Conservation (phyloP, 345 rosid species). For the Gossypium australe region DNA sequence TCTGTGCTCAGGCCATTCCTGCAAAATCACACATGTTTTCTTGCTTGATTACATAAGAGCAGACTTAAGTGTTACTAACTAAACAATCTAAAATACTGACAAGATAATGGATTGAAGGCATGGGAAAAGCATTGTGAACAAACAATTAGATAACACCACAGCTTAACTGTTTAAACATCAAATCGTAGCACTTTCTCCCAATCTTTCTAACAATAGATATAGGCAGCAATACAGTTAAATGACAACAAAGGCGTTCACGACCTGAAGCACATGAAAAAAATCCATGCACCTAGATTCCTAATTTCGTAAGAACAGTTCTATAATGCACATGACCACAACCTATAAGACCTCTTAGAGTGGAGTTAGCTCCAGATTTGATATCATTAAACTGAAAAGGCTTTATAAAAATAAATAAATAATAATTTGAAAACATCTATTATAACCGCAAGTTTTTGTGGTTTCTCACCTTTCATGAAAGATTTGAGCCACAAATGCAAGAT, state of each 20-base stretch:
- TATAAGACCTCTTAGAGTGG: neutral
- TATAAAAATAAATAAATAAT: neutral
- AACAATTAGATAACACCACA: neutral
- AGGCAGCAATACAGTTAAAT: neutral
- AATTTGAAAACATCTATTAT: neutral
- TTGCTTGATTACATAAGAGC: neutral
- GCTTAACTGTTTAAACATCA: neutral
- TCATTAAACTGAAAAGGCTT: neutral
- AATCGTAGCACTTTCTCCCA: neutral
- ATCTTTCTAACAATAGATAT: neutral
- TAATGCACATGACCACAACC: neutral
- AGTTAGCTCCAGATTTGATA: neutral
- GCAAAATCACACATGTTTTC: constrained; percentile 25
- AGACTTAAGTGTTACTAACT: neutral
- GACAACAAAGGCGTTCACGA: neutral
- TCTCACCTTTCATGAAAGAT: constrained; percentile 82
- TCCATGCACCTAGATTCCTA: neutral
- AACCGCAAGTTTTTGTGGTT: constrained; percentile 2
- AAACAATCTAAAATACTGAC: neutral
- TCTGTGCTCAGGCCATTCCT: constrained; percentile 83
- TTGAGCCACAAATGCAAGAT: constrained; percentile 88
- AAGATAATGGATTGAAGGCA: neutral
- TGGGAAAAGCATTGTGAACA: neutral
- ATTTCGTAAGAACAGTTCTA: neutral
- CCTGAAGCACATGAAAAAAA: neutral